Percentiles rank a stretch among this genome's conserved stretches.
Evolutionary conservation across 2,329 filamentous ascomycete genomes (phyloP).

Genomic region (Penicillium oxalicum): DNA sequence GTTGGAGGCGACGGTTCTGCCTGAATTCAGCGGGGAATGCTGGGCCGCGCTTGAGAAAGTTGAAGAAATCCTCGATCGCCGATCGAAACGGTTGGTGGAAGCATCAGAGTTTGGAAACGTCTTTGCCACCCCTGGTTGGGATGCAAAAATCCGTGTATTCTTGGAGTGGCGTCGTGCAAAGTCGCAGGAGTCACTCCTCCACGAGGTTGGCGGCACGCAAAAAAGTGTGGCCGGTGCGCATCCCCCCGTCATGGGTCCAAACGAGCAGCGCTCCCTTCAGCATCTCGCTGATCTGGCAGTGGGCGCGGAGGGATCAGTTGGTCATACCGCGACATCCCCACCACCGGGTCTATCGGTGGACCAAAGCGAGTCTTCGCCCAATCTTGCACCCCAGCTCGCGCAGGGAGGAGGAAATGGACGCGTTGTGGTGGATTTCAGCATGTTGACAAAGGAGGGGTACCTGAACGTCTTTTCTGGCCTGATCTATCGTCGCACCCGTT

Average conservation of each 20-base stretch:
- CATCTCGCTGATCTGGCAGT: constrained; percentile 41
- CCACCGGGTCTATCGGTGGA: constrained; percentile 23
- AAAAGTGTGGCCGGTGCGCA: constrained; percentile 16
- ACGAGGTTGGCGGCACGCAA: constrained; percentile 16
- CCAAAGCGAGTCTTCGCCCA: constrained; percentile 22
- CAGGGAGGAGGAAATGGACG: constrained; percentile 23
- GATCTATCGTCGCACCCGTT: constrained; percentile 29
- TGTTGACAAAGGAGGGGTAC: constrained; percentile 39
- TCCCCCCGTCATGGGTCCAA: constrained; percentile 36
- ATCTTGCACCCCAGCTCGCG: constrained; percentile 20
- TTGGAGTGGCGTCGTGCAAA: constrained; percentile 35
- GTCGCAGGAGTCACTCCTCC: constrained; percentile 28
- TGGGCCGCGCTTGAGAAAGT: constrained; percentile 46
- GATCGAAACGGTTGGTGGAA: constrained; percentile 30
- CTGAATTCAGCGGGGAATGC: constrained; percentile 34
- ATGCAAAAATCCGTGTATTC: constrained; percentile 37
- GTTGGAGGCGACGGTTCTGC: constrained; percentile 38
- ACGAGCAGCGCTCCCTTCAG: constrained; percentile 41
- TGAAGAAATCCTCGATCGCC: constrained; percentile 44
- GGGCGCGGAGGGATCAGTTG: constrained; percentile 36
- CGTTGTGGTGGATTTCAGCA: constrained; percentile 36
- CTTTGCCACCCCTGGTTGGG: constrained; percentile 37
- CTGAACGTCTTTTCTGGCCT: constrained; percentile 37
- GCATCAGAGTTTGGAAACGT: constrained; percentile 34
- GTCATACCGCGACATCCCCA: constrained; percentile 26